Conservation (phyloP, 176 grass and related monocot species). For the Aegilops speltoides region DNA sequence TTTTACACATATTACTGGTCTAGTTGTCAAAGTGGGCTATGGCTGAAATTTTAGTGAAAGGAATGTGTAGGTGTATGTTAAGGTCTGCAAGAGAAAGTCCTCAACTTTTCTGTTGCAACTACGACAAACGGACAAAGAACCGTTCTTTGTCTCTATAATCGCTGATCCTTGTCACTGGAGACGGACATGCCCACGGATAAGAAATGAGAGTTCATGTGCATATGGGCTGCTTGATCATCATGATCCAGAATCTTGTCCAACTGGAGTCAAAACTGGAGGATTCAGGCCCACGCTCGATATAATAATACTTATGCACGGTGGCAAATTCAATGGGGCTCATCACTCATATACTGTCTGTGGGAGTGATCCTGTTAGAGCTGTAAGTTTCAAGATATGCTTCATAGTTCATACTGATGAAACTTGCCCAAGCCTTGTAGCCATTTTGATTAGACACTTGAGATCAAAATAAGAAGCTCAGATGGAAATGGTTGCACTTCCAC, state of each 20-base stretch:
- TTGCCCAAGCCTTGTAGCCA: background rate
- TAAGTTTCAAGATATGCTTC: conserved; percentile 1
- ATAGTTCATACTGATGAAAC: background rate
- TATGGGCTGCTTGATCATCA: background rate
- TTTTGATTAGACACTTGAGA: background rate
- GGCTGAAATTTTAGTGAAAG: conserved; percentile 30
- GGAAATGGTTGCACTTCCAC: too few relatives aligned
- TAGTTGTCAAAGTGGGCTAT: conserved; percentile 32
- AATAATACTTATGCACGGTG: background rate
- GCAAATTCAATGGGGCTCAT: background rate
- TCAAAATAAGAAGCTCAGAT: background rate
- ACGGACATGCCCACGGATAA: background rate
- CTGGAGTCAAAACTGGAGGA: conserved; percentile 6
- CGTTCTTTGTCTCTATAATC: background rate
- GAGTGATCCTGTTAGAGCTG: background rate
- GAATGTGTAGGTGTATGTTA: conserved; percentile 8
- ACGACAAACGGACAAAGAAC: background rate
- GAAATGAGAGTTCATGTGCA: background rate
- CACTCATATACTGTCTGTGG: background rate
- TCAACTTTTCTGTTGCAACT: conserved; percentile 2
- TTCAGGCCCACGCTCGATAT: background rate
- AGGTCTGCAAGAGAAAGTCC: background rate
- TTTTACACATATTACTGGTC: conserved; percentile 28
- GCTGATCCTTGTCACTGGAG: background rate
- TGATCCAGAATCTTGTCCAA: conserved; percentile 8